phyloP scores from a whole-genome alignment of 495 filamentous ascomycete species.

The Stereocaulon alpinum region DNA sequence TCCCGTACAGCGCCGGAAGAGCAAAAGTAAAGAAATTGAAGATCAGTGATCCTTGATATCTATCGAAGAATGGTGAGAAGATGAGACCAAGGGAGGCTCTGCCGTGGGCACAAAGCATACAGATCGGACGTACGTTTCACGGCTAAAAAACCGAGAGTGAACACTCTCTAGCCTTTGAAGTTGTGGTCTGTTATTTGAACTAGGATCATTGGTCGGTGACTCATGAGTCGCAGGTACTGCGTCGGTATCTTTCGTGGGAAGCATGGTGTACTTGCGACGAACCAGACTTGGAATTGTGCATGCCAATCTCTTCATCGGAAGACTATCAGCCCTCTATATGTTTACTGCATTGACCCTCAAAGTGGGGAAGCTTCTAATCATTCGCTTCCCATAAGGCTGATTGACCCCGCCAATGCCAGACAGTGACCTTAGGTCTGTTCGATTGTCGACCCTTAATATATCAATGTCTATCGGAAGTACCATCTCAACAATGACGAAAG shows the following conservation, averaged over 20 bases:
- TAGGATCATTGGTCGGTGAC: background rate
- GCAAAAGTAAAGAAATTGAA: constrained; percentile 57
- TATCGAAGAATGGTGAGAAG: constrained; percentile 14
- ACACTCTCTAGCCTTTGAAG: background rate
- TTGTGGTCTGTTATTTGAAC: background rate
- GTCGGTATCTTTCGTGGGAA: constrained; percentile 16
- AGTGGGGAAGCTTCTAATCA: background rate
- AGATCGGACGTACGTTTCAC: constrained; percentile 6
- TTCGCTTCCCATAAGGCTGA: background rate
- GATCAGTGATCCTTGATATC: constrained; percentile 47
- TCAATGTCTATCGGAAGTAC: background rate
- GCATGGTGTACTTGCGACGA: constrained; percentile 18
- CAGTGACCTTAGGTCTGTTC: too few relatives aligned
- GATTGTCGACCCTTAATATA: background rate
- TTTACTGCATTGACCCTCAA: background rate
- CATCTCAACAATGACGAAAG: background rate
- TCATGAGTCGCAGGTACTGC: background rate
- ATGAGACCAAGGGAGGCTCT: background rate
- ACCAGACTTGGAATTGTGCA: background rate
- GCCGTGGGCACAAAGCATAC: background rate
- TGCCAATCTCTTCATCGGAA: background rate
- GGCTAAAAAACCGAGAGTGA: background rate
- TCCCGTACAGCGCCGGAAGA: constrained; percentile 58
- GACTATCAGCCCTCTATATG: background rate
- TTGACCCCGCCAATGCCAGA: too few relatives aligned